Percentiles rank a stretch among this genome's conserved stretches.
These are phyloP conservation scores for Vaucheria bursata DNA, from an alignment of 352 stramenopile species.

Conservation along the genomic window DNA sequence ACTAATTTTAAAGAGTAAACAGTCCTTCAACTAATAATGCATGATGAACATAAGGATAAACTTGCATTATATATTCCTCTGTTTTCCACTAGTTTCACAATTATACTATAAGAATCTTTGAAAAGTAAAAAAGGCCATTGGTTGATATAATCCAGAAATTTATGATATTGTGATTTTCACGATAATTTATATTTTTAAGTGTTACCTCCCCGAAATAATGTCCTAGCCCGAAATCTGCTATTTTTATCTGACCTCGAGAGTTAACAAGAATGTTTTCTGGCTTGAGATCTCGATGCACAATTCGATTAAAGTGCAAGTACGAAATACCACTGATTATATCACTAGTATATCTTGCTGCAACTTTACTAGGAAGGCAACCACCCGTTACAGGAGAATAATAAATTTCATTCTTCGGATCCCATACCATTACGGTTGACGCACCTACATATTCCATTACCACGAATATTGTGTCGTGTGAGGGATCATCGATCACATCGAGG, in stretches of 20 bases:
- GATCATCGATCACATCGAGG: constrained; percentile 90
- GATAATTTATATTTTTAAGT: too few species aligned
- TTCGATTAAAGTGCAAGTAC: constrained; percentile 33
- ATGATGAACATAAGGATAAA: too few species aligned
- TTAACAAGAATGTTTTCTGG: constrained; percentile 83
- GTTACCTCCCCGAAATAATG: constrained; percentile 67
- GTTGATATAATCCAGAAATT: too few species aligned
- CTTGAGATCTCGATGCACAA: constrained; percentile 43
- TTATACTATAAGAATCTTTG: too few species aligned
- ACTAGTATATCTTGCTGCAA: constrained; percentile 27
- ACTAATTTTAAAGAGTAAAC: too few species aligned
- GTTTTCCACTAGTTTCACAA: too few species aligned
- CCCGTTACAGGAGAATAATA: constrained; percentile 29
- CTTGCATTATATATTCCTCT: too few species aligned
- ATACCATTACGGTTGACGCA: constrained; percentile 32
- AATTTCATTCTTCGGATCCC: constrained; percentile 16
- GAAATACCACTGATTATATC: constrained; percentile 31
- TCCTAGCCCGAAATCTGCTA: constrained; percentile 75
- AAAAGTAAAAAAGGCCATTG: too few species aligned
- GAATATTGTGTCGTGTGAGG: constrained; percentile 84
- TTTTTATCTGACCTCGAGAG: constrained; percentile 73
- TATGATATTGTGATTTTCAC: too few species aligned
- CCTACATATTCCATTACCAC: constrained; percentile 56
- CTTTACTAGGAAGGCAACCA: constrained; percentile 10
- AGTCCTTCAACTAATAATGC: too few species aligned